Base-by-base conservation (phyloP, 768 basidiomycete species). In the Termitomyces bulborhizus region DNA sequence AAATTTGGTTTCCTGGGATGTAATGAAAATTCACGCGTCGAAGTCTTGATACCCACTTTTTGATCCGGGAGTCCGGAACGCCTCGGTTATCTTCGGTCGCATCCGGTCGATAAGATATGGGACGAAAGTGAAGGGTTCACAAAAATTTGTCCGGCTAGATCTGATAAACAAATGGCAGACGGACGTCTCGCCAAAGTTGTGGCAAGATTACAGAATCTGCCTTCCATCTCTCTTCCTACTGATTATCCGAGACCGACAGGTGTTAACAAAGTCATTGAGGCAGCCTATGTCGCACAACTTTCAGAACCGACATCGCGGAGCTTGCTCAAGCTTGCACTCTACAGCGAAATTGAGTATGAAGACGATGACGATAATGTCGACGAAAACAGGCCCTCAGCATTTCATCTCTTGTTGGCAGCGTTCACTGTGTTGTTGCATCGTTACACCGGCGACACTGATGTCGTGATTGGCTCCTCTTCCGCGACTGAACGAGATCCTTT, bases 361-460 rank as follows among this genome's bases (percentile, higher is more conserved):
- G 82, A 82, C 26, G 82, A 81, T 4, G 82, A 82, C 6, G 72
- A 71, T 15, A 70, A 71, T 0, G 68, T 57, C 2, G 65, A 69
- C 13, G 64, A 66, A 8, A 75, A 68, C 42, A 70, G 79, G 42
- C 86, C 94, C 3, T 90, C 95, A 3, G 87, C 90, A 0, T 98
- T 95, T 67, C 93, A 98, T 65, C 77, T 98, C 26, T 82, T 98
- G 44, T 78, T 98, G 42, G 83, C 97, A n/a, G 88, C 96, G 0
- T 97, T 99, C 71, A 80, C 84, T 11, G 87, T 96, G 21, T 77
- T 98, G 48, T 75, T 99, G 12, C 93, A 98, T 72, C 80, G 96
- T 41, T 97, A 93, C 72, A 98, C 97, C 0, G 95, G 91, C 40
- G 97, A 99, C 67, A 94, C 86, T 27, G 93, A 97, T 63, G 78